Evolutionary conservation across 2,329 filamentous ascomycete genomes (phyloP), one percentile per base, ranked within the genome.

Genomic region (Colletotrichum tofieldiae): DNA sequence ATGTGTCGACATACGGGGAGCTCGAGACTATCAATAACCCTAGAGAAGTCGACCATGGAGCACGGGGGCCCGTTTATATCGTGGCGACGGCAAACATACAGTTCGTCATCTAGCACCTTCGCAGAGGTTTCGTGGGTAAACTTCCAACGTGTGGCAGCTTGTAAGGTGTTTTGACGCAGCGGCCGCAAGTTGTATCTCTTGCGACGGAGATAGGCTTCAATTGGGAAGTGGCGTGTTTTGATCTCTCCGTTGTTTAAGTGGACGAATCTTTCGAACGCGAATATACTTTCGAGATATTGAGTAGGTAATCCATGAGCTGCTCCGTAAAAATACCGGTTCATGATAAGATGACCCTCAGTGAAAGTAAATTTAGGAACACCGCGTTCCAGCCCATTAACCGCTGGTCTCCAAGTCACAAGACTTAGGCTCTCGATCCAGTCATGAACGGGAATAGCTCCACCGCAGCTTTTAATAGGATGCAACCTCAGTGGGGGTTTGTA

Each of bases 281-380:
- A 39, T 5, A 18, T 18, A 23, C 29, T 62, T 18, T 62, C 59
- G 32, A 51, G 59, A 23, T 62, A 29, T 18, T 11, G 45, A 2
- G 29, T 62, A 5, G 29, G n/a, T 45, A 62, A 18, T 8, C 59
- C 59, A 23, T 49, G n/a, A 11, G 2, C 3, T 18, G 45, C 43
- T n/a, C 59, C 59, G 59, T 51, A 51, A 12, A 62, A 39, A 37
- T 62, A 43, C 32, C 59, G 59, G 45, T 62, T 62, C 59, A 62
- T 62, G 16, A 62, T 8, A 41, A 62, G 59, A 29, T 62, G 45
- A 7, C 18, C 59, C n/a, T 62, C 45, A 20, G 43, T 37, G 16
- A 62, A 62, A 2, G 18, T 62, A 6, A 62, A 39, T 18, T 51
- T 20, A 20, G 59, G 59, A 23, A 41, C 59, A 12, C 16, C 6